Evolutionary conservation across 148 eudicot genomes (phyloP), one percentile per base, ranked within the genome.

Genomic region (Euryodendron excelsum): DNA sequence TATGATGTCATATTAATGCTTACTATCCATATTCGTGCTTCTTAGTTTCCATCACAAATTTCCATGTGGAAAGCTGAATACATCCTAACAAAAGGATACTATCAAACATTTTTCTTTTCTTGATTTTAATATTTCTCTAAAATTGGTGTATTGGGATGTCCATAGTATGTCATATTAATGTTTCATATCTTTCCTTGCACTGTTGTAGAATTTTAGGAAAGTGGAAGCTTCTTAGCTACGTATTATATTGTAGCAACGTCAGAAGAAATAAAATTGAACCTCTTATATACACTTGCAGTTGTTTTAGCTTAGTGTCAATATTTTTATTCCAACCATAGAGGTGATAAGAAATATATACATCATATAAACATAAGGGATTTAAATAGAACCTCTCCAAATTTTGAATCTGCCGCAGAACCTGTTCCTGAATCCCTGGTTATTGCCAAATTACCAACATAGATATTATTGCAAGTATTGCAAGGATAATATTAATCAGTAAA

Each of bases 361-460:
- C 23, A 72, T 20, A 37, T 30, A 11, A 71, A 23, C 15, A 66
- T 27, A 62, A 61, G 41, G 30, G 34, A n/a, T 25, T 31, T 30
- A 47, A 5, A 59, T 27, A 60, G 39, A 63, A 95, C 99, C 99
- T 95, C 99, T 85, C 99, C 99, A 82, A 95, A 95, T 83, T 93
- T 95, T 37, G 90, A 60, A 69, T 89, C 97, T 75, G 93, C 68
- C 68, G 89, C 87, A 77, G 93, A 75, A 58, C 91, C 89, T 27
- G 89, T 71, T 82, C 78, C 85, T 73, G 92, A 84, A 67, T 76
- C 81, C 89, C 96, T 91, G 90, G 28, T 64, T 31, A 52, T 34
- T 77, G 78, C 69, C 75, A 88, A 77, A 67, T 70, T n/a, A 75
- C 71, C 48, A 83, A 74, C 45, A 72, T 31, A 79, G 23, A 77